These are phyloP conservation scores for Neocucurbitaria cava DNA, from an alignment of 2,329 filamentous ascomycete species.

Conservation along the genomic window DNA sequence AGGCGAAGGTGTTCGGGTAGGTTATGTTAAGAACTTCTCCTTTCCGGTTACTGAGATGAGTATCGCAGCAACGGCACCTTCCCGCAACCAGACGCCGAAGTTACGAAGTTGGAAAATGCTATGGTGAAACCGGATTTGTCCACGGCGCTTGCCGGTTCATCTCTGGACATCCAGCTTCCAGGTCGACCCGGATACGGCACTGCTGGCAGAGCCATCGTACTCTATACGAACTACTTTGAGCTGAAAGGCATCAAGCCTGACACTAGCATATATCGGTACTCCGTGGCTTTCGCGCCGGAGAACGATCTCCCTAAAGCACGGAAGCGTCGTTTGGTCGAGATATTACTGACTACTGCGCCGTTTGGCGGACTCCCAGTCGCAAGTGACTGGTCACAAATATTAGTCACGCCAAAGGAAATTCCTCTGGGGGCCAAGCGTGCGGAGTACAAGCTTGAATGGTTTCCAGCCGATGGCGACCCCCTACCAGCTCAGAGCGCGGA, in stretches of 20 bases:
- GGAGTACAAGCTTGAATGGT: constrained; percentile 34
- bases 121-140: constrained; percentile 39
- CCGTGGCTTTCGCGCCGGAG: constrained; percentile 37
- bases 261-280: constrained; percentile 37
- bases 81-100: constrained; percentile 41
- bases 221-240: constrained; percentile 52
- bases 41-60: not conserved
- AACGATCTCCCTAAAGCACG: constrained; percentile 50
- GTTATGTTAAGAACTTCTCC: constrained; percentile 1
- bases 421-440: constrained; percentile 19
- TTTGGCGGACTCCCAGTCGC: constrained; percentile 43
- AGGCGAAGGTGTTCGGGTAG: constrained; percentile 31
- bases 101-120: constrained; percentile 39
- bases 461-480: constrained; percentile 33
- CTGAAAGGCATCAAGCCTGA: constrained; percentile 41
- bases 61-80: constrained; percentile 33
- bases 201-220: constrained; percentile 44
- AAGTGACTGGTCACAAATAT: constrained; percentile 49
- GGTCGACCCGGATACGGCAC: constrained; percentile 44
- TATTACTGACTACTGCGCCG: constrained; percentile 48
- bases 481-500: constrained; percentile 18
- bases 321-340: constrained; percentile 56
- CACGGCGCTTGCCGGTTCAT: constrained; percentile 27
- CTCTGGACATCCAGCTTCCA: constrained; percentile 32
- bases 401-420: constrained; percentile 36